Evolutionary conservation across 345 rosid species (phyloP), one percentile per base, ranked within the genome.

Genomic region (Gossypium mustelinum): DNA sequence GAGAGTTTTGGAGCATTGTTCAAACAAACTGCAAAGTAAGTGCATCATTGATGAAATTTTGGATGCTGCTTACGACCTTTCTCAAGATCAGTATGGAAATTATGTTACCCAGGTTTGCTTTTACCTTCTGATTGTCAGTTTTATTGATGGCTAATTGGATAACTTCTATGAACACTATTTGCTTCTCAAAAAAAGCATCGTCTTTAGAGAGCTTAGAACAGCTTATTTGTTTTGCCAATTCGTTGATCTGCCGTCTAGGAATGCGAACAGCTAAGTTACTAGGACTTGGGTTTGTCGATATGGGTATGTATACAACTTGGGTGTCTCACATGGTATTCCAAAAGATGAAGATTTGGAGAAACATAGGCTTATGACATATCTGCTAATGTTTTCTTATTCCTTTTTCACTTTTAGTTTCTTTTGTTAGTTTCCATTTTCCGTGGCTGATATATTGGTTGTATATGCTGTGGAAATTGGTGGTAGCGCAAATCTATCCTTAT

Each of bases 71-170:
- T 81, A 67, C 81, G 67, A 29, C 78, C 99, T 96, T 83, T 96
- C 99, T 79, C 94, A 89, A 75, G 97, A 96, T 77, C 99, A 90
- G 77, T 96, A 96, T 85, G 98, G 99, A 63, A 96, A 96, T 84
- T 96, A 96, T 83, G 98, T 96, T 64, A 90, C 93, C 55, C 99
- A 96, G 99, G 99, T 93, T 60, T 69, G 85, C 54, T 41, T 72
- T 64, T 55, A 48, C 18, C 70, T 68, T 75, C 24, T 11, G 9
- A 44, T 79, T 16, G 7, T 73, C 7, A 20, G 22, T 73, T 81
- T 22, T 62, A 17, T 71, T 57, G 27, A 7, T 48, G 50, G 47
- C 51, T 10, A 20, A 54, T 68, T n/a, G 12, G 43, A 27, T 44
- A 62, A 27, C 50, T 71, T 51, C 45, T 27, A 18, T 39, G 11